Evolutionary conservation across 306 rosid species (phyloP).

Genomic region (Castanea crenata): DNA sequence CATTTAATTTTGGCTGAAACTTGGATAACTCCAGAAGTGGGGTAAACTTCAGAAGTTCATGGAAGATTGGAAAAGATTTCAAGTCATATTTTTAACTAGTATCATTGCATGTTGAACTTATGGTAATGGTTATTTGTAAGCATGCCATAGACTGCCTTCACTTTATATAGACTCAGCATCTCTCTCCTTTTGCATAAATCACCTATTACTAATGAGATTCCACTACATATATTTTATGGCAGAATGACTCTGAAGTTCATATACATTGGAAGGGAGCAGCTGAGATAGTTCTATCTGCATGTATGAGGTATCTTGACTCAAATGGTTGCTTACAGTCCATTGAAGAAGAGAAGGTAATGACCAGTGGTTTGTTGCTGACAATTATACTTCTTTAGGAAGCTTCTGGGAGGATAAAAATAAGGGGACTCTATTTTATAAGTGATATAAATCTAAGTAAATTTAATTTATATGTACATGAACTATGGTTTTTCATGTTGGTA

Average conservation of each 20-base stretch:
- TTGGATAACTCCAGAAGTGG: neutral
- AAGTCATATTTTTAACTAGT: neutral
- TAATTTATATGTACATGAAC: constrained; percentile 5
- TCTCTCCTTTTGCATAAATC: constrained; percentile 3
- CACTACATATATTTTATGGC: constrained; percentile 28
- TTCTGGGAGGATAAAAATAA: constrained; percentile 24
- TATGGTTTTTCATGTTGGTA: constrained; percentile 18
- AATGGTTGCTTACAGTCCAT: constrained; percentile 56
- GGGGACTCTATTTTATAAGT: constrained; percentile 7
- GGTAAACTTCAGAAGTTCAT: neutral
- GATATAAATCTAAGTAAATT: constrained; percentile 7
- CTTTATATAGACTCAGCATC: constrained; percentile 5
- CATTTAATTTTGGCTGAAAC: neutral
- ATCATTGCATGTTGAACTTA: neutral
- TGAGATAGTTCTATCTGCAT: constrained; percentile 73
- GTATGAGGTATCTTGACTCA: constrained; percentile 70
- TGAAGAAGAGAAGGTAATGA: constrained; percentile 64
- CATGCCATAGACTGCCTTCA: constrained; percentile 4
- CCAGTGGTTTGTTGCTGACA: constrained; percentile 1
- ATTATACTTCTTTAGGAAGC: constrained; percentile 12
- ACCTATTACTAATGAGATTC: constrained; percentile 8
- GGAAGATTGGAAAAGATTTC: neutral
- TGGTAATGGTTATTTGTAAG: neutral
- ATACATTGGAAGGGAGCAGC: constrained; percentile 99
- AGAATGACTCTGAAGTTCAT: constrained; percentile 67